These are phyloP conservation scores for Backusella tuberculispora DNA, from an alignment of 192 early-diverging fungal species.

Conservation along the genomic window DNA sequence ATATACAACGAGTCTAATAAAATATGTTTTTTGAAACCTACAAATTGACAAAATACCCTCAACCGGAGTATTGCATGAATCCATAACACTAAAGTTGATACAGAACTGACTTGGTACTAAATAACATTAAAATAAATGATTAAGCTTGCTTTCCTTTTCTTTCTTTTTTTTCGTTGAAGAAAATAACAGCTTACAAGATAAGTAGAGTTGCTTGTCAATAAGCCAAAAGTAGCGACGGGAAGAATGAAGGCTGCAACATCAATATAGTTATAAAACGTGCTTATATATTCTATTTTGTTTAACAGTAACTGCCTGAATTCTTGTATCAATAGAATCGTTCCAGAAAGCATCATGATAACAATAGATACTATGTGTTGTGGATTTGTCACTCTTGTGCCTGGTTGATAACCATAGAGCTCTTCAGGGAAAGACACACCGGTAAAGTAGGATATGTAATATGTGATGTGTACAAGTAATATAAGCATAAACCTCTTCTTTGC, in stretches of 20 bases:
- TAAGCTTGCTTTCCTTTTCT: no score
- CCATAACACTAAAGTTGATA: constrained; percentile 13
- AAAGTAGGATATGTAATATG: constrained; percentile 19
- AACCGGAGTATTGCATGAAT: constrained; percentile 16
- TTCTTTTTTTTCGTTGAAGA: background rate
- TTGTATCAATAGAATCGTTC: background rate
- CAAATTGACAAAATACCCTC: constrained; percentile 15
- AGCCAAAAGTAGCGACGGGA: background rate
- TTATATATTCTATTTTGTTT: background rate
- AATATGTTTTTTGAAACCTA: background rate
- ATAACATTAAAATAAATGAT: background rate
- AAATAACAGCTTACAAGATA: background rate
- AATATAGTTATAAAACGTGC: background rate
- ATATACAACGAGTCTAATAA: background rate
- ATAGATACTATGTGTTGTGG: background rate
- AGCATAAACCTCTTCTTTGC: background rate
- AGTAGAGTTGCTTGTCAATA: background rate
- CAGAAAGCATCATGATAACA: background rate
- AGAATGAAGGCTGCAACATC: constrained; percentile 9
- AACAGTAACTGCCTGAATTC: constrained; percentile 3
- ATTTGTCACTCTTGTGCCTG: background rate
- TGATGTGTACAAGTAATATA: constrained; percentile 6
- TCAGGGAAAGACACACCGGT: constrained; percentile 6
- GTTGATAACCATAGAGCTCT: background rate
- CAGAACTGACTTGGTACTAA: background rate